Evolutionary conservation across 108 stramenopile genomes (phyloP).

Genomic region (Pseudonitzschia delicatissima): DNA sequence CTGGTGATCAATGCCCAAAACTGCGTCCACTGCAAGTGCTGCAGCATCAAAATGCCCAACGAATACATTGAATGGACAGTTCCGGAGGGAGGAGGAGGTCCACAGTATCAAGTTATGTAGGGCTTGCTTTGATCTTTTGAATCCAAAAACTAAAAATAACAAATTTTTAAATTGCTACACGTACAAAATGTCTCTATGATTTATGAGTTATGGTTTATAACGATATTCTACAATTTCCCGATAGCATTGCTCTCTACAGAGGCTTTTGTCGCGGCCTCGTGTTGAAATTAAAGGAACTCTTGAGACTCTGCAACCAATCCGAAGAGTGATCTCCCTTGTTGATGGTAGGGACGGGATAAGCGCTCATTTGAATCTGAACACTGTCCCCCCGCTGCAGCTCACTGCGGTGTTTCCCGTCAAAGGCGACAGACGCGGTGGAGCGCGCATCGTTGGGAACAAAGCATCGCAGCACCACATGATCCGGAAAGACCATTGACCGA

Average conservation of each 20-base stretch:
- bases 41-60: slow-evolving; percentile 97
- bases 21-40: slow-evolving; percentile 99
- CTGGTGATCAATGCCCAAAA: slow-evolving; percentile 98
- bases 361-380: slow-evolving; percentile 85
- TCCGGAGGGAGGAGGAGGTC: slow-evolving; percentile 98
- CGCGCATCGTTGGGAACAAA: slow-evolving; percentile 88
- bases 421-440: slow-evolving; percentile 84
- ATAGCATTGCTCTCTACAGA: slow-evolving; percentile 3
- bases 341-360: slow-evolving; percentile 89
- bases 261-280: slow-evolving; percentile 73
- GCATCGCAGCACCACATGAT: slow-evolving; percentile 82
- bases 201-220: not conserved
- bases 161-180: too few relatives aligned
- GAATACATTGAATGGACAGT: slow-evolving; percentile 99
- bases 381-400: slow-evolving; percentile 87
- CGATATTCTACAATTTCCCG: too few relatives aligned
- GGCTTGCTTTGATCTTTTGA: too few relatives aligned
- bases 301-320: slow-evolving; percentile 82
- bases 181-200: not conserved
- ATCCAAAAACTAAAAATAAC: too few relatives aligned
- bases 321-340: slow-evolving; percentile 84
- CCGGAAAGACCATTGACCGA: slow-evolving; percentile 95
- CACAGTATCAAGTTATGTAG: slow-evolving; percentile 96
- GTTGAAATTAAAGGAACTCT: slow-evolving; percentile 87
- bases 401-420: slow-evolving; percentile 91